Evolutionary conservation across 2,329 filamentous ascomycete species (phyloP).

Genomic region (Raffaelea arxii): DNA sequence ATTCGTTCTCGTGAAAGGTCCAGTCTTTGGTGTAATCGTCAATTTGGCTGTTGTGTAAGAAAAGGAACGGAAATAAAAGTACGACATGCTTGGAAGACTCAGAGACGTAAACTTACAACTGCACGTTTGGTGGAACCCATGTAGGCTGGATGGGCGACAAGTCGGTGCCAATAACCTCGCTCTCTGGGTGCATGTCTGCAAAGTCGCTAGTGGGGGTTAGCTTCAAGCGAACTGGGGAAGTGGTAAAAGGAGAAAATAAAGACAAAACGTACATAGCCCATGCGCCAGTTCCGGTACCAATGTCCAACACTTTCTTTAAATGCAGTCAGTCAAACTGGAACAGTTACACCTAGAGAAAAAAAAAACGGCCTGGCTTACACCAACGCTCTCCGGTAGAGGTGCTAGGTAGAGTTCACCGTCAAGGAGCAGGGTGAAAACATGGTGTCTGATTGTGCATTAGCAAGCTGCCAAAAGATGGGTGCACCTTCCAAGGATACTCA

Average conservation of each 20-base stretch:
- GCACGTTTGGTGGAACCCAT: conserved; percentile 47
- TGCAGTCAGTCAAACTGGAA: not conserved
- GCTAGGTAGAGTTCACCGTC: conserved; percentile 21
- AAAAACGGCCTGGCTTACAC: not conserved
- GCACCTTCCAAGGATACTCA: not conserved
- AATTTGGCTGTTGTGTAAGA: too few species aligned
- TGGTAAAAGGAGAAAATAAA: not conserved
- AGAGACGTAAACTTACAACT: too few species aligned
- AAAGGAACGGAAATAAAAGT: too few species aligned
- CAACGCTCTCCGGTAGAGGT: conserved; percentile 20
- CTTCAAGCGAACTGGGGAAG: not conserved
- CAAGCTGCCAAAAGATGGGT: not conserved
- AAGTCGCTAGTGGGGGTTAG: conserved; percentile 31
- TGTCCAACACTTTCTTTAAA: conserved; percentile 11
- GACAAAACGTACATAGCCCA: conserved; percentile 1
- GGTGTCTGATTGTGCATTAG: not conserved
- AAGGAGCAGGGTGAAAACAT: conserved; percentile 1
- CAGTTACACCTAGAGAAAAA: not conserved
- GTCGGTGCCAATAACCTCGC: conserved; percentile 39
- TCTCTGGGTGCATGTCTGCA: conserved; percentile 31
- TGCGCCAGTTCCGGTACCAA: conserved; percentile 16
- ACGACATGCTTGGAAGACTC: too few species aligned
- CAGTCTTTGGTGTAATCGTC: conserved; percentile 40
- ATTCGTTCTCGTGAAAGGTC: conserved; percentile 33
- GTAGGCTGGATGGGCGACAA: conserved; percentile 46